These are phyloP conservation scores for Cyclotella cryptica DNA, from an alignment of 108 stramenopile genomes.

Conservation along the genomic window DNA sequence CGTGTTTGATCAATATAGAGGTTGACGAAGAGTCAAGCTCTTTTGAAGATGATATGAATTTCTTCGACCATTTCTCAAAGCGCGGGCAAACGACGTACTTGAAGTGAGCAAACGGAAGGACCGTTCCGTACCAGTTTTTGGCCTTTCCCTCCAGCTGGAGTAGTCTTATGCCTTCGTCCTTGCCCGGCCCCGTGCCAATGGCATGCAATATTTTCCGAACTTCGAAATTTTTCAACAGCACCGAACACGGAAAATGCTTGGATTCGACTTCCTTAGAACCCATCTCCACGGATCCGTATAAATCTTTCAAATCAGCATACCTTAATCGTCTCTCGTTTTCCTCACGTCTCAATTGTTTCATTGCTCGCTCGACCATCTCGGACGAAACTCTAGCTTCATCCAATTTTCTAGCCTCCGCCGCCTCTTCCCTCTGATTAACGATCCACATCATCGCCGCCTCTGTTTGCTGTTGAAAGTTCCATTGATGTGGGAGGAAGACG, in stretches of 20 bases:
- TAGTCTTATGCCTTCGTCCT: conserved; percentile 44
- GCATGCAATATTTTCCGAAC: conserved; percentile 18
- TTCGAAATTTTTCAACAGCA: conserved; percentile 27
- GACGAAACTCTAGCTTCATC: conserved; percentile 63
- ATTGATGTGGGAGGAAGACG: conserved; percentile 8
- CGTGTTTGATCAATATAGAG: conserved; percentile 2
- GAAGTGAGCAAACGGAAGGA: conserved; percentile 54
- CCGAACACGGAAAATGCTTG: conserved; percentile 42
- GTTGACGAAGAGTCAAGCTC: not conserved
- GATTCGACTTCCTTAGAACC: not conserved
- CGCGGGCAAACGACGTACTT: conserved; percentile 30
- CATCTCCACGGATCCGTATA: conserved; percentile 42
- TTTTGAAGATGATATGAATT: conserved; percentile 17
- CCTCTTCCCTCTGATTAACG: conserved; percentile 68
- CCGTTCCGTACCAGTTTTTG: conserved; percentile 67
- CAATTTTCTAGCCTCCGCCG: conserved; percentile 60
- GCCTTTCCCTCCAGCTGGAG: conserved; percentile 62
- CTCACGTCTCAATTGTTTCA: conserved; percentile 38
- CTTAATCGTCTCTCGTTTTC: conserved; percentile 29
- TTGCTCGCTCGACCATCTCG: conserved; percentile 39
- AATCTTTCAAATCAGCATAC: conserved; percentile 23
- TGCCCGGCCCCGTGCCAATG: conserved; percentile 26
- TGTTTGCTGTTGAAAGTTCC: conserved; percentile 41
- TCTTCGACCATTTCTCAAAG: conserved; percentile 41
- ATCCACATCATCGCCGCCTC: conserved; percentile 74